These are phyloP conservation scores for Mycena haematopus DNA, from an alignment of 768 basidiomycete genomes.

Conservation along the genomic window DNA sequence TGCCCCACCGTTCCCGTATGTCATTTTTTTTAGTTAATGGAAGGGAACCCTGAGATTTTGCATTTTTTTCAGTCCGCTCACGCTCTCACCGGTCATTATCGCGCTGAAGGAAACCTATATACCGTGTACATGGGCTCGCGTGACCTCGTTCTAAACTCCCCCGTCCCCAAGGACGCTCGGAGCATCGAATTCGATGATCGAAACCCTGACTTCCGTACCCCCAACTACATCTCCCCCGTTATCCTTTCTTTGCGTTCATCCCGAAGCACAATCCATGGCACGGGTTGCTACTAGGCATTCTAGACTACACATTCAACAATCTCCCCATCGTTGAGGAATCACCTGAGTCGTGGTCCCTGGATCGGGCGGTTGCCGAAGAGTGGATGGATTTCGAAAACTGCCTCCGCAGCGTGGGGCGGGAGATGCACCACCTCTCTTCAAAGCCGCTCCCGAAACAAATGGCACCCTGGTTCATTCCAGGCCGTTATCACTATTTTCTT, in stretches of 20 bases:
- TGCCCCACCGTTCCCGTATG: not conserved
- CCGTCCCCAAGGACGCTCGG: not conserved
- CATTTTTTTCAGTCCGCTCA: not conserved
- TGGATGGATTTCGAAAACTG: not conserved
- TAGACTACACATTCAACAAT: not conserved
- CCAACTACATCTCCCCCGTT: not conserved
- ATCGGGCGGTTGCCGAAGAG: not conserved
- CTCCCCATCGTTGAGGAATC: not conserved
- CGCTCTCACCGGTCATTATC: not conserved
- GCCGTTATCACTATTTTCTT: not conserved
- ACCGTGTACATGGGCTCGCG: not conserved
- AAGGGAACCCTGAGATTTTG: not conserved
- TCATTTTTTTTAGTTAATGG: not conserved
- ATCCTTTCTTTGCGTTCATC: not conserved
- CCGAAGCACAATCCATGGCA: not conserved
- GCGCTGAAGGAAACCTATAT: not conserved
- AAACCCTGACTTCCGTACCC: not conserved
- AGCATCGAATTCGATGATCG: not conserved
- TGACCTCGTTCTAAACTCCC: not conserved
- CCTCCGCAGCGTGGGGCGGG: not conserved
- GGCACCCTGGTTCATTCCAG: not conserved
- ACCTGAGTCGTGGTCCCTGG: not conserved
- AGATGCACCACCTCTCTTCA: not conserved
- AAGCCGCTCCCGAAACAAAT: not conserved
- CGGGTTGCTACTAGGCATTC: not conserved